Conservation (phyloP, 331 rosid species). For the Quercus tomentella region DNA sequence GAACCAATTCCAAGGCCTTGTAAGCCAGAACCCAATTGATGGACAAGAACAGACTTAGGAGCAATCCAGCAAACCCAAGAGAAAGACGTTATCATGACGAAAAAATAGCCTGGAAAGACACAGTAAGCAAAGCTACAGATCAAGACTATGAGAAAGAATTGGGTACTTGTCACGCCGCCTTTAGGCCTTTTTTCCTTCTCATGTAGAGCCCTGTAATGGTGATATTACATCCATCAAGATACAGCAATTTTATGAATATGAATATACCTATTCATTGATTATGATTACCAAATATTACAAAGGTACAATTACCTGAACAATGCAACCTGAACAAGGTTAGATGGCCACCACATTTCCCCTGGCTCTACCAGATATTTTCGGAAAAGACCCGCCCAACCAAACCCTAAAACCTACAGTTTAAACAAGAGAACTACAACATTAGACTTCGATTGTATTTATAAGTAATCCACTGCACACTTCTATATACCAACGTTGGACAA, state of each 20-base stretch:
- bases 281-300: neutral
- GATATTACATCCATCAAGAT: neutral
- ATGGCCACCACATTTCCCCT: conserved; percentile 89
- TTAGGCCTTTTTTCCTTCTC: conserved; percentile 54
- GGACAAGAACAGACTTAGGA: conserved; percentile 46
- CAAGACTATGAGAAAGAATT: conserved; percentile 47
- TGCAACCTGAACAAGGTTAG: conserved; percentile 78
- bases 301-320: conserved; percentile 41
- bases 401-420: conserved; percentile 51
- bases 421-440: neutral
- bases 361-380: conserved; percentile 73
- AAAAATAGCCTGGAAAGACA: conserved; percentile 61
- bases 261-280: neutral
- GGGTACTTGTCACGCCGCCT: conserved; percentile 45
- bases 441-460: neutral
- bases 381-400: conserved; percentile 83
- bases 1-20: conserved; percentile 69
- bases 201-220: conserved; percentile 63
- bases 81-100: conserved; percentile 42
- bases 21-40: conserved; percentile 75
- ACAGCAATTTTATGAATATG: neutral
- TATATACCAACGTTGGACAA: neutral
- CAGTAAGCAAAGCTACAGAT: conserved; percentile 49
- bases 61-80: conserved; percentile 74
- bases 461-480: neutral